A percentile compares a stretch with the other conserved stretches of the same genome.
Conservation (phyloP, 108 stramenopile species). For the Skeletonema menzelii region DNA sequence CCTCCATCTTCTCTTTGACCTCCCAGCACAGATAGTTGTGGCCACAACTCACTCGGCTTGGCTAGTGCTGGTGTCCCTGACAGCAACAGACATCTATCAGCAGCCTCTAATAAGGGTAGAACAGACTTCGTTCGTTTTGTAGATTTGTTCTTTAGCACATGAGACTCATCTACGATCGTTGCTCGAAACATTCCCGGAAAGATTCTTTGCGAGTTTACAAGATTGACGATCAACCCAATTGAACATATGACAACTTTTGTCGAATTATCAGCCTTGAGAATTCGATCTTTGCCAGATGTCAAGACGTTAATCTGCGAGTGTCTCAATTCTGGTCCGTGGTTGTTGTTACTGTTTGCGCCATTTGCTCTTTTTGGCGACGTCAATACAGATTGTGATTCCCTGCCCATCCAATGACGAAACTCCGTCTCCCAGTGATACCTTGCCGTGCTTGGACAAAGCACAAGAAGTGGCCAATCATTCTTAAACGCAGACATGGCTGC, state of each 20-base stretch:
- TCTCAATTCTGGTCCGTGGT: constrained; percentile 12
- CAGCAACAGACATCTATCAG: constrained; percentile 83
- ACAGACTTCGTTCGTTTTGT: constrained; percentile 82
- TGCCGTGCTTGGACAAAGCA: constrained; percentile 89
- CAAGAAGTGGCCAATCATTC: constrained; percentile 91
- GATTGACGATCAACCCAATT: constrained; percentile 74
- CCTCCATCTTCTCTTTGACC: constrained; percentile 37
- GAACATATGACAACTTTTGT: constrained; percentile 83
- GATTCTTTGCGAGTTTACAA: constrained; percentile 53
- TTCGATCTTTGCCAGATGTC: constrained; percentile 55
- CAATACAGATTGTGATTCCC: constrained; percentile 17
- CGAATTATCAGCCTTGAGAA: constrained; percentile 44
- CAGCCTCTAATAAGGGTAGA: constrained; percentile 76
- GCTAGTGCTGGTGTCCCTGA: constrained; percentile 97
- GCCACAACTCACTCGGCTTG: constrained; percentile 91
- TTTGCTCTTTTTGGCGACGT: constrained; percentile 18
- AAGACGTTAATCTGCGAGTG: constrained; percentile 76
- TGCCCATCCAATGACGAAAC: constrained; percentile 84
- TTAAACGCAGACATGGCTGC: constrained; percentile 80
- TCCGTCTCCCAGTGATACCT: constrained; percentile 95
- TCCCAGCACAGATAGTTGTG: constrained; percentile 87
- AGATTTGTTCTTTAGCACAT: constrained; percentile 90
- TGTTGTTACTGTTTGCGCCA: neutral
- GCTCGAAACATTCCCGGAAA: constrained; percentile 74
- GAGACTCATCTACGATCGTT: constrained; percentile 95